These are phyloP conservation scores for Thalassiosira mediterranea DNA, from an alignment of 352 stramenopile species.

Conservation along the genomic window DNA sequence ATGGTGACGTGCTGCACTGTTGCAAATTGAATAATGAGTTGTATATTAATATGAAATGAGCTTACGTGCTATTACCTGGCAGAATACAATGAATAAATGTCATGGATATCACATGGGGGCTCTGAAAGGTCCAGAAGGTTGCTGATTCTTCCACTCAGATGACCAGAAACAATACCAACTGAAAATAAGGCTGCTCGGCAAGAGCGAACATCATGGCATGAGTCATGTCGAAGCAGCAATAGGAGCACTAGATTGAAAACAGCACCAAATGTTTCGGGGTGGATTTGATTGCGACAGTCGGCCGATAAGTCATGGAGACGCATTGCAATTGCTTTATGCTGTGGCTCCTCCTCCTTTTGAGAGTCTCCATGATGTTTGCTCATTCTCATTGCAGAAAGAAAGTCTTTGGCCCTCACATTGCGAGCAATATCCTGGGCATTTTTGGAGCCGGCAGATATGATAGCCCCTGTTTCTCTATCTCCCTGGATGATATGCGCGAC, in stretches of 20 bases:
- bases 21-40: too few species aligned
- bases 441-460: constrained; percentile 37
- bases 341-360: constrained; percentile 1
- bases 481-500: constrained; percentile 53
- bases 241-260: constrained; percentile 56
- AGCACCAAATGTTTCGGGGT: constrained; percentile 15
- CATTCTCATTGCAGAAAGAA: constrained; percentile 6
- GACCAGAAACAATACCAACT: constrained; percentile 43
- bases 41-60: too few species aligned
- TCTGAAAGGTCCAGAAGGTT: constrained; percentile 37
- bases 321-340: constrained; percentile 14
- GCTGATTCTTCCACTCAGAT: constrained; percentile 42
- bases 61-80: too few species aligned
- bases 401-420: constrained; percentile 30
- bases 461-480: constrained; percentile 40
- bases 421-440: constrained; percentile 38
- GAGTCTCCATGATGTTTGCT: background rate
- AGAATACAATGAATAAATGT: too few species aligned
- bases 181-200: constrained; percentile 30
- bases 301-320: constrained; percentile 15
- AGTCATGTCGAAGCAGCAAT: constrained; percentile 48
- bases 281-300: constrained; percentile 36
- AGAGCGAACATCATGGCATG: constrained; percentile 39
- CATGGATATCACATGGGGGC: constrained; percentile 4
- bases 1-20: too few species aligned